Evolutionary conservation across 441 rosid genomes (phyloP).

Genomic region (Pelargonium cotyledonis): DNA sequence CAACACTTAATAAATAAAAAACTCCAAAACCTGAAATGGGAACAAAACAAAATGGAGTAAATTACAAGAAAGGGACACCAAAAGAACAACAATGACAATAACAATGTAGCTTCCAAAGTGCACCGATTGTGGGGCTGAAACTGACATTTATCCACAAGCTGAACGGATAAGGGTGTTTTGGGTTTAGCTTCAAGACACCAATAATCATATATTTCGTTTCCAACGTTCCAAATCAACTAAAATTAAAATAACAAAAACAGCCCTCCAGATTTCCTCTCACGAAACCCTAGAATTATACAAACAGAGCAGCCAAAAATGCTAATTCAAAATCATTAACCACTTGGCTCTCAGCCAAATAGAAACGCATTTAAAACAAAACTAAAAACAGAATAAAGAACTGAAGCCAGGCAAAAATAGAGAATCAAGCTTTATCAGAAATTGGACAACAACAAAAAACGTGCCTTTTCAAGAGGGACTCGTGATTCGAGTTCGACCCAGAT

Average conservation of each 20-base stretch:
- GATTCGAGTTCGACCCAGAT: slow-evolving; percentile 2
- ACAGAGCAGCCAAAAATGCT: neutral
- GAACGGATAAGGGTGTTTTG: neutral
- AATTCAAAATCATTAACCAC: neutral
- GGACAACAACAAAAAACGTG: neutral
- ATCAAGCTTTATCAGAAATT: neutral
- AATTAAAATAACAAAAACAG: neutral
- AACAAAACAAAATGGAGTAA: slow-evolving; percentile 1
- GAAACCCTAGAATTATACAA: neutral
- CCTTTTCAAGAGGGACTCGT: neutral
- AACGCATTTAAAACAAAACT: neutral
- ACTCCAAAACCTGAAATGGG: slow-evolving; percentile 5
- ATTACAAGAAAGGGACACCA: neutral
- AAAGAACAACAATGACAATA: neutral
- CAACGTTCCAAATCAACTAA: neutral
- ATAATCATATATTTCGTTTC: neutral
- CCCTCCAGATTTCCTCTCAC: neutral
- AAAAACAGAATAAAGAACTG: neutral
- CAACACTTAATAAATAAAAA: neutral
- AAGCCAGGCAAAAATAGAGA: neutral
- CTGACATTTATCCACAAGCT: neutral
- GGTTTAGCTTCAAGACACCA: neutral
- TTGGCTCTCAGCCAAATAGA: neutral
- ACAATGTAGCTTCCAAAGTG: neutral
- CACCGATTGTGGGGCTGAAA: neutral